Evolutionary conservation across 495 filamentous ascomycete genomes (phyloP), one percentile per base, ranked within the genome.

Genomic region (Xylaria venustula): DNA sequence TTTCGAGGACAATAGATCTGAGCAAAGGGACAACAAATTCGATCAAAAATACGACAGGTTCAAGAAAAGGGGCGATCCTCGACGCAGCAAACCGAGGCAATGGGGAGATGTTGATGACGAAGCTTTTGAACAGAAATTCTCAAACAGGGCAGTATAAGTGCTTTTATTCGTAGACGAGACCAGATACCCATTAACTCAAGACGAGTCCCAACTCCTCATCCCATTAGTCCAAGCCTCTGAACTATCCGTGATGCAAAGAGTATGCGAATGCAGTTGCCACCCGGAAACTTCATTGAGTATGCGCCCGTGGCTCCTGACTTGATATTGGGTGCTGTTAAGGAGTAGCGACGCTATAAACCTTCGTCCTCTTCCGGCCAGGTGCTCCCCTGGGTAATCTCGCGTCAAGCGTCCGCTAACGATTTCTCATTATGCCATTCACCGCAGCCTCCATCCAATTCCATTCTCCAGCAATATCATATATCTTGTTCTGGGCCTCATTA

Each of bases 151-250:
- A 34, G 2, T 26, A 32, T 44, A 22, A 45, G 40, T 8, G 17
- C 11, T 32, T 15, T 14, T 44, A 7, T 42, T 26, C 40, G 17
- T 46, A 57, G 19, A 41, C 47, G 23, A 32, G 26, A 50, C 46
- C 20, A 50, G 20, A 60, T 52, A 60, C 28, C 42, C 37, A 34
- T 23, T 11, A 30, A 42, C 23, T 25, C 25, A 46, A 48, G 28
- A 46, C 53, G 15, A 50, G 36, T 59, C 47, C 15, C 46, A 48
- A 12, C 56, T 58, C 42, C 28, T 59, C 36, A n/a, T 26, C 32
- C 17, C 14, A 32, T 30, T n/a, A 15, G 25, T n/a, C 41, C n/a
- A n/a, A n/a, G n/a, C n/a, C n/a, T n/a, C n/a, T n/a, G 37, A 7
- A 22, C 30, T 49, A 12, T 41, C 44, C 15, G 12, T 45, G 8